Evolutionary conservation across 495 filamentous ascomycete genomes (phyloP).

Genomic region (Penicillium odoratum): DNA sequence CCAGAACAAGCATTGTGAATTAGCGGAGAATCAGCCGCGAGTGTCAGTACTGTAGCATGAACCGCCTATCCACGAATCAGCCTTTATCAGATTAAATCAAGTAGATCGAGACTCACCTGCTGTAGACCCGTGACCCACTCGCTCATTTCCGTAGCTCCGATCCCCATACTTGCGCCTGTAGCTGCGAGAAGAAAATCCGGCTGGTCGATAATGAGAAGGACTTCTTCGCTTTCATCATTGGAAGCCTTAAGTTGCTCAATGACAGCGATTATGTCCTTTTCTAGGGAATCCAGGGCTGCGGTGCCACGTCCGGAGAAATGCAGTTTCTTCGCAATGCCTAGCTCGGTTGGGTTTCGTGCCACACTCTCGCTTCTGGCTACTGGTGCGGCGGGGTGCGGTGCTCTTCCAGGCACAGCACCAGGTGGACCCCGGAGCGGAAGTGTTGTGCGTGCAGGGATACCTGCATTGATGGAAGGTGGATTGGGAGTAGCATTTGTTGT

Average conservation of each 20-base stretch:
- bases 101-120: constrained; percentile 33
- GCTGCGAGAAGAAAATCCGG: constrained; percentile 54
- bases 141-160: constrained; percentile 47
- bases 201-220: constrained; percentile 52
- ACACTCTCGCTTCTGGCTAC: constrained; percentile 6
- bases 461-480: constrained; percentile 14
- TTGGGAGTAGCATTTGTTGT: constrained; percentile 18
- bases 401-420: constrained; percentile 30
- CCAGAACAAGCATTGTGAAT: constrained; percentile 47
- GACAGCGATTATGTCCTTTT: constrained; percentile 40
- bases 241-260: constrained; percentile 30
- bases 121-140: constrained; percentile 49
- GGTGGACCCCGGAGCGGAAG: constrained; percentile 36
- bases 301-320: constrained; percentile 36
- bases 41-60: constrained; percentile 62
- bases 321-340: constrained; percentile 36
- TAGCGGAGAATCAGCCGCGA: constrained; percentile 71
- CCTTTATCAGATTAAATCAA: neutral
- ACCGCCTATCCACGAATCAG: constrained; percentile 35
- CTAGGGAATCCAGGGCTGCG: constrained; percentile 36
- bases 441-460: constrained; percentile 27
- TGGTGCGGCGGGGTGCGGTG: constrained; percentile 16
- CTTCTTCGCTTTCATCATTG: constrained; percentile 25
- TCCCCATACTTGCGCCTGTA: constrained; percentile 35
- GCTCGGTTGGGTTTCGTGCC: constrained; percentile 16